Base-by-base conservation (phyloP, 2,329 filamentous ascomycete species). In the Didymella arachidicola region DNA sequence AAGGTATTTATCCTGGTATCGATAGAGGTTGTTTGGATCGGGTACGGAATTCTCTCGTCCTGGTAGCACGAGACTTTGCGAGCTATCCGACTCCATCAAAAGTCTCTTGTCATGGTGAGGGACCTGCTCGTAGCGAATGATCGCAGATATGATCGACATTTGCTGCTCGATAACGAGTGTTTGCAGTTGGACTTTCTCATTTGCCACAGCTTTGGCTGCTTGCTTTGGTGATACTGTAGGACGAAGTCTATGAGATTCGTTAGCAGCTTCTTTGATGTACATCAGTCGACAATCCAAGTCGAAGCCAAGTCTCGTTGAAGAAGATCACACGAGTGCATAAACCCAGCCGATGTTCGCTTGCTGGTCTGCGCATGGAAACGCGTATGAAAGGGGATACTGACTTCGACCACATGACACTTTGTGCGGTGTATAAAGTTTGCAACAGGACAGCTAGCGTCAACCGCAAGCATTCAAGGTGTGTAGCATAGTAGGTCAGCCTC, bases 81-180 rank as follows among this genome's bases (percentile, higher is more conserved):
- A 71, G 56, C 68, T 73, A 44, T 74, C 72, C 4, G 60, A 42
- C 45, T 76, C 73, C 66, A 71, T 72, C 36, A 75, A 41, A 10
- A 73, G 52, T 11, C 59, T 59, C 10, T 63, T 57, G 45, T 67
- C 61, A 10, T 59, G 27, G 39, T 46, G 53, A 38, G 67, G 54
- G 7, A 48, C 14, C 19, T 61, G 46, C 34, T 72, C 60, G 29
- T 72, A 67, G 5, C 62, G 52, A 18, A 64, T 64, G 8, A 53
- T 60, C 7, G 72, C 69, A 14, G 63, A 62, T 6, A 77, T 47
- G 26, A 78, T 72, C 2, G 72, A 68, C 44, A 77, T 62, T 52
- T 79, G 77, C 47, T 79, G 77, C 48, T 79, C 77, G 38, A 78
- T 73, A 19, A 79, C 69, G 7, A 78, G 61, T 12, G 67, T 68